phyloP scores from a whole-genome alignment of 2,329 filamentous ascomycete species.

The Penicillium sclerotiorum region DNA sequence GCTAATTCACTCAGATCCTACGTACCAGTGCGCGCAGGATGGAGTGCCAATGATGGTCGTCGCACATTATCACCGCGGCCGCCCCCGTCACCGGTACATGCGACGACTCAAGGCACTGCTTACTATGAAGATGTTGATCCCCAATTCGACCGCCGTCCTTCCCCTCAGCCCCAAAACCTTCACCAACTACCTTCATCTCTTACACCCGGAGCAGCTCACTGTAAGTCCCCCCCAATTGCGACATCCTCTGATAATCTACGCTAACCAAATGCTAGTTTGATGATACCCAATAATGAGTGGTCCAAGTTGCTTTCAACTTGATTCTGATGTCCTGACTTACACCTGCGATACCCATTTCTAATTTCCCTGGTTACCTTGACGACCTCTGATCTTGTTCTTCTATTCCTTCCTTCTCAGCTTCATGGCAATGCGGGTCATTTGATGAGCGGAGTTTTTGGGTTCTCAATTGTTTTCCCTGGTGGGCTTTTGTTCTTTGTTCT shows the following conservation, averaged over 20 bases:
- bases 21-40: conserved; percentile 50
- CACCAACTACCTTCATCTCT: conserved; percentile 38
- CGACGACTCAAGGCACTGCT: conserved; percentile 28
- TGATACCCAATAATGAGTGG: conserved; percentile 53
- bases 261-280: conserved; percentile 76
- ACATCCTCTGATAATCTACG: conserved; percentile 42
- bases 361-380: conserved; percentile 11
- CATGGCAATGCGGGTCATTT: conserved; percentile 15
- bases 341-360: conserved; percentile 25
- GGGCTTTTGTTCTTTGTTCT: neutral
- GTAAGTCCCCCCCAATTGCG: conserved; percentile 54
- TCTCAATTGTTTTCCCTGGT: conserved; percentile 6
- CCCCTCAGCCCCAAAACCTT: conserved; percentile 29
- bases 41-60: conserved; percentile 29
- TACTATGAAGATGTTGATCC: conserved; percentile 97
- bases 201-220: conserved; percentile 39
- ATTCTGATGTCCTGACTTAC: conserved; percentile 7
- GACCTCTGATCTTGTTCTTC: conserved; percentile 12
- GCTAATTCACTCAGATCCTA: conserved; percentile 33
- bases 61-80: conserved; percentile 18
- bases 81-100: conserved; percentile 9
- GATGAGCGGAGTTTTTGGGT: conserved; percentile 19
- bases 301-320: conserved; percentile 6
- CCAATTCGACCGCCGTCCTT: conserved; percentile 64
- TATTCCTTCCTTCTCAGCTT: conserved; percentile 5